These are phyloP conservation scores for Capsella bursapastoris DNA, from an alignment of 345 rosid species.

Conservation along the genomic window DNA sequence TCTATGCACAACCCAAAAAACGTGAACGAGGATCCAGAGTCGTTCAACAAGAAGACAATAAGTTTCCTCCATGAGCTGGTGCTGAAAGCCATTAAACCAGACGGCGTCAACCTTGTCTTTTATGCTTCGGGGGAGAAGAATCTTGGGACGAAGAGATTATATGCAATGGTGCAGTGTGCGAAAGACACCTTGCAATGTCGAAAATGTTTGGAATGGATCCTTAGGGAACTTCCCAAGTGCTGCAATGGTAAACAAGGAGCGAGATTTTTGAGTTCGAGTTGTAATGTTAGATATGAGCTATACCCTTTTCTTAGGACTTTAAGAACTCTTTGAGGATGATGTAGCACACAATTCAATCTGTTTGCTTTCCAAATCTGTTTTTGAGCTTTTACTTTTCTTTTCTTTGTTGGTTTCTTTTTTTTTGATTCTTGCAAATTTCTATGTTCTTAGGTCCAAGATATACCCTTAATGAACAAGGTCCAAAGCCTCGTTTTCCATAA, in stretches of 20 bases:
- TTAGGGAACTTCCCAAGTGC: constrained; percentile 15
- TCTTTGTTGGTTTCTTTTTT: no score
- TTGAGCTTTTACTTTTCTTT: background rate
- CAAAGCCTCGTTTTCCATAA: background rate
- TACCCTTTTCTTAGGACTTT: constrained; percentile 37
- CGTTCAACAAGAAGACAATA: background rate
- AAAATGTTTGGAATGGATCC: constrained; percentile 2
- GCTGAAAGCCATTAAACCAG: background rate
- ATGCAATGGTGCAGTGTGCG: background rate
- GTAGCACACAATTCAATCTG: background rate
- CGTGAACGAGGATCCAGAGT: background rate
- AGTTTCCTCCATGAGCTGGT: background rate
- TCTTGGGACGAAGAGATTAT: background rate
- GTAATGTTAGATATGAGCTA: constrained; percentile 15
- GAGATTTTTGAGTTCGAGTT: background rate
- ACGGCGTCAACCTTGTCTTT: background rate
- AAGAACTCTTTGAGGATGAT: background rate
- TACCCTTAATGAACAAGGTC: background rate
- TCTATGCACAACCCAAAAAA: background rate
- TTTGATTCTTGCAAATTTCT: background rate
- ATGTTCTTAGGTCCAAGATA: background rate
- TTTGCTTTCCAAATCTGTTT: background rate
- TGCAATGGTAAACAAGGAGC: constrained; percentile 24
- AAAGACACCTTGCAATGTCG: background rate
- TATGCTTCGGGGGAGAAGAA: background rate